phyloP scores from a whole-genome alignment of 1,284 basidiomycete genomes.

The Pterula multifida region DNA sequence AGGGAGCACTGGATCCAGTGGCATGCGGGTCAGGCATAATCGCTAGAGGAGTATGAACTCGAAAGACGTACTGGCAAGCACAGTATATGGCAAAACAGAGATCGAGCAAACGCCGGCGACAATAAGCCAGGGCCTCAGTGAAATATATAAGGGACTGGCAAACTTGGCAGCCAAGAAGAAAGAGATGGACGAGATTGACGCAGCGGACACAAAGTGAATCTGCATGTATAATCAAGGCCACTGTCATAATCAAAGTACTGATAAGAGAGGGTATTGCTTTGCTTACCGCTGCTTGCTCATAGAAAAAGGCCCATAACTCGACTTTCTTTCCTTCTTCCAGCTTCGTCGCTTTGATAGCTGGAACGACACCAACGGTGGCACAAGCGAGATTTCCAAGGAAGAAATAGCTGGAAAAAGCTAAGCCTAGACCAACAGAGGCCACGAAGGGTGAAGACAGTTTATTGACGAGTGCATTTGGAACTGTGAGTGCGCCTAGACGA shows the following conservation, averaged over 20 bases:
- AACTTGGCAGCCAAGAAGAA: neutral
- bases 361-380: neutral
- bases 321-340: neutral
- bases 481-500: neutral
- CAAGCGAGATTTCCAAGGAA: neutral
- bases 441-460: neutral
- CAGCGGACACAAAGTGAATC: neutral
- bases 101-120: neutral
- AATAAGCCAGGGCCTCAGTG: constrained; percentile 1
- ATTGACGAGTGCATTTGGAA: neutral
- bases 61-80: neutral
- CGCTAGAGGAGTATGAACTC: neutral
- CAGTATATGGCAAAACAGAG: neutral
- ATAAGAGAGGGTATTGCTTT: neutral
- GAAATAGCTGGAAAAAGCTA: constrained; percentile 1
- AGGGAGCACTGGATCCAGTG: neutral
- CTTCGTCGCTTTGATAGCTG: neutral
- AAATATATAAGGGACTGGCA: neutral
- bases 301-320: neutral
- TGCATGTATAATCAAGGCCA: neutral
- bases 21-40: neutral
- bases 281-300: neutral
- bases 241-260: too few relatives aligned
- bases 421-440: neutral
- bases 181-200: neutral